phyloP scores from a whole-genome alignment of 345 rosid species.

The Eucalyptus viminalis region DNA sequence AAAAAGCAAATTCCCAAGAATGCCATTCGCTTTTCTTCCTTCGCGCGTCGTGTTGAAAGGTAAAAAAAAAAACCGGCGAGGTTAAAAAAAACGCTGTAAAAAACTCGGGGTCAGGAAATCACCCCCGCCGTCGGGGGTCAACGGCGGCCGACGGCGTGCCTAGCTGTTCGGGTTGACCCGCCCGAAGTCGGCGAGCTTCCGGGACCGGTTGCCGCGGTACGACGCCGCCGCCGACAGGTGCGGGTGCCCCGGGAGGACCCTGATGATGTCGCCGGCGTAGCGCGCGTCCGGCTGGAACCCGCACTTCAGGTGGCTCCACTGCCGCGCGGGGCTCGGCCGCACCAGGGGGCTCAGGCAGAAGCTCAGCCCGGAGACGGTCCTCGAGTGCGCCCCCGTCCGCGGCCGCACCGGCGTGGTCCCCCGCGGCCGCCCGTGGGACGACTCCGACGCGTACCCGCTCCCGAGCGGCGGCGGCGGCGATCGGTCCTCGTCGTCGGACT shows the following conservation, averaged over 20 bases:
- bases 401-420: constrained; percentile 24
- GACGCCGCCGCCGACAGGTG: constrained; percentile 66
- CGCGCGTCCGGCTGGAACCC: constrained; percentile 36
- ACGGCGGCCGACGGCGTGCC: background rate
- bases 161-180: constrained; percentile 56
- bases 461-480: constrained; percentile 5
- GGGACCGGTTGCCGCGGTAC: constrained; percentile 63
- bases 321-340: constrained; percentile 69
- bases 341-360: constrained; percentile 89
- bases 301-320: constrained; percentile 41
- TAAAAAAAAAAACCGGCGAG: background rate
- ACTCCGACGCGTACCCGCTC: constrained; percentile 27
- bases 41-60: background rate
- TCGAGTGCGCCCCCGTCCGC: constrained; percentile 15
- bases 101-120: background rate
- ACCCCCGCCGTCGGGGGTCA: background rate
- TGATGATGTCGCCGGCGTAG: constrained; percentile 27
- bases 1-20: background rate
- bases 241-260: constrained; percentile 29
- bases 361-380: constrained; percentile 39
- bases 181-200: constrained; percentile 89
- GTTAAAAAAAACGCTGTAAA: background rate
- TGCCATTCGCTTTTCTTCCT: background rate
- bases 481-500: constrained; percentile 15
- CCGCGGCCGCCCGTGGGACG: constrained; percentile 10